Evolutionary conservation across 1,139 yeast species (phyloP), one percentile per base, ranked within the genome.

Genomic region (Suhomyces panamericanus): DNA sequence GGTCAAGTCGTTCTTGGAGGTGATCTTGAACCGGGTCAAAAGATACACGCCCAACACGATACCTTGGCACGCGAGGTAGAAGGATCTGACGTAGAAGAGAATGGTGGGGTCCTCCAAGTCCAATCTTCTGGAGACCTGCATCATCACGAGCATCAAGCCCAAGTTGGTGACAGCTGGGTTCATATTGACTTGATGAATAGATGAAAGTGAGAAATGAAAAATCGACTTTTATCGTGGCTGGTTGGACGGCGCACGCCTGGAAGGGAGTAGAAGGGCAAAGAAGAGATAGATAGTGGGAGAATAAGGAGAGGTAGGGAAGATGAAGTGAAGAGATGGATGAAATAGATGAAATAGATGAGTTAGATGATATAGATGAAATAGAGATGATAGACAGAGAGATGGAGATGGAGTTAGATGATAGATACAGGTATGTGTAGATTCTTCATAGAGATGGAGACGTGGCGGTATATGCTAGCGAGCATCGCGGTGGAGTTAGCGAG

Each of bases 131-230:
- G 97, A 82, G 53, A 90, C 86, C 72, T 93, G 98, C 97, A 91
- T 93, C 90, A 90, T 87, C 77, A 85, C 85, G 66, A 93, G 86
- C 96, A 91, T 91, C 80, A 93, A 73, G 58, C 78, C 88, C 60
- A 93, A 73, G 73, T 93, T 91, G 56, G 90, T 72, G 55, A 90
- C 75, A 57, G 96, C 96, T 42, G 99, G 95, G 64, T 88, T 88
- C 87, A 87, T 81, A 16, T 34, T 32, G 28, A 13, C 12, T 20
- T 17, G 26, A n/a, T 22, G 41, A 32, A n/a, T 14, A 13, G 38
- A 12, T 17, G 17, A 20, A 20, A 15, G 29, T 22, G 27, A 33
- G 31, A 33, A 32, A 26, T 34, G 35, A 41, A 35, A 41, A 41
- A 37, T 41, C 33, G 31, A 41, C 39, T 26, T 38, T 38, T 38